Evolutionary conservation across 345 rosid species (phyloP).

Genomic region (Boechera stricta): DNA sequence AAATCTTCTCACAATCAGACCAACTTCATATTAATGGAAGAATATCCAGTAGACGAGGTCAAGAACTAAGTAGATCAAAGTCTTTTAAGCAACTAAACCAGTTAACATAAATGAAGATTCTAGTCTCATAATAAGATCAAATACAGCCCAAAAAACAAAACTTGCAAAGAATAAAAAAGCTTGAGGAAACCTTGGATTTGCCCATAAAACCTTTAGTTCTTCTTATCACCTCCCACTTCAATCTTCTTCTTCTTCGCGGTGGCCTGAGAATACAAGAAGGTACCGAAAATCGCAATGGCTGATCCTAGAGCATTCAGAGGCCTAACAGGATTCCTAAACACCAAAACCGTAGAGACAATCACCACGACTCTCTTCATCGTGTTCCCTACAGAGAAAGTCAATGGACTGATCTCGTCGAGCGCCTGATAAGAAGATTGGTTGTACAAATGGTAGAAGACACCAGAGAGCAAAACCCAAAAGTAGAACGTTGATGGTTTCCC

Average conservation of each 20-base stretch:
- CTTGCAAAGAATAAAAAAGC: conserved; percentile 18
- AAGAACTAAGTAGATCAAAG: conserved; percentile 29
- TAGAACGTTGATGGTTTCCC: conserved; percentile 76
- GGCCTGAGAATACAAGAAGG: conserved; percentile 89
- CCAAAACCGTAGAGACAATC: conserved; percentile 85
- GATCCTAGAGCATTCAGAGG: conserved; percentile 94
- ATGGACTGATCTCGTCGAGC: conserved; percentile 91
- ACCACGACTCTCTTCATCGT: conserved; percentile 97
- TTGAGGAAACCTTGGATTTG: not conserved
- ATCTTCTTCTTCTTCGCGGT: conserved; percentile 67
- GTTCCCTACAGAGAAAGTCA: conserved; percentile 88
- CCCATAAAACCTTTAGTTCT: conserved; percentile 43
- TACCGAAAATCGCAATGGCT: conserved; percentile 82
- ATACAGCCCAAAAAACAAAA: conserved; percentile 28
- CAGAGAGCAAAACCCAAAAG: conserved; percentile 89
- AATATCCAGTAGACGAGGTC: not conserved
- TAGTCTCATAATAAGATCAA: conserved; percentile 17
- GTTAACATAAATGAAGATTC: conserved; percentile 28
- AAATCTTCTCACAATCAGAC: conserved; percentile 19
- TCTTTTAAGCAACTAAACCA: conserved; percentile 20
- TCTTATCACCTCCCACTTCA: conserved; percentile 49
- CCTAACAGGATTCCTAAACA: conserved; percentile 91
- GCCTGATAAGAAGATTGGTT: conserved; percentile 97
- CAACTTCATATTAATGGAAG: conserved; percentile 21
- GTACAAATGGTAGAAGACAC: conserved; percentile 86